phyloP scores from a whole-genome alignment of 768 basidiomycete species.

The Auriscalpium vulgare region DNA sequence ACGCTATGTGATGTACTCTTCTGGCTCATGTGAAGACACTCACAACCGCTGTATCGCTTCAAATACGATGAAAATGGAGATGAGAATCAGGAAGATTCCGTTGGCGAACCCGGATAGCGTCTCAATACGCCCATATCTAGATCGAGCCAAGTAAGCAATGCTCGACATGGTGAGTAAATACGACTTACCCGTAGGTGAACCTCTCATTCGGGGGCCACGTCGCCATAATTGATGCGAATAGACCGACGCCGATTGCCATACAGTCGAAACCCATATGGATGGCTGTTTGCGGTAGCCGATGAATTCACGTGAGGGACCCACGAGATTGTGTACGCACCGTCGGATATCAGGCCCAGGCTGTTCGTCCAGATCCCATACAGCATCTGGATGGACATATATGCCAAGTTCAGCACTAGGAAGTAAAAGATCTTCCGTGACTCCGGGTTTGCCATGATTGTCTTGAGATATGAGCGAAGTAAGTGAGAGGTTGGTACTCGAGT shows the following conservation, averaged over 20 bases:
- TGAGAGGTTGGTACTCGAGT: conserved; percentile 21
- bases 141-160: background rate
- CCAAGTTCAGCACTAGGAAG: conserved; percentile 89
- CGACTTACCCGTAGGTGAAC: conserved; percentile 86
- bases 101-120: conserved; percentile 98
- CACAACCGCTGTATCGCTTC: conserved; percentile 95
- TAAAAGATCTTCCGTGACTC: conserved; percentile 96
- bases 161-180: background rate
- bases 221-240: conserved; percentile 95
- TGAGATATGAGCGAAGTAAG: conserved; percentile 60
- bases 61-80: conserved; percentile 97
- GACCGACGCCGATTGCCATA: conserved; percentile 91
- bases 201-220: conserved; percentile 93
- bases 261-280: conserved; percentile 99
- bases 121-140: conserved; percentile 90
- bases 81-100: conserved; percentile 87
- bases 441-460: conserved; percentile 83
- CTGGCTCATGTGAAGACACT: conserved; percentile 8
- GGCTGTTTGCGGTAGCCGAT: conserved; percentile 38
- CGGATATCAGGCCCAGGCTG: conserved; percentile 90
- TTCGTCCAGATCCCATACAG: conserved; percentile 97
- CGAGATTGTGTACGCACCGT: conserved; percentile 46
- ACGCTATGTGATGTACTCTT: background rate
- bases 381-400: conserved; percentile 97
- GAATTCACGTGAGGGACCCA: background rate